Percentiles rank a stretch among this genome's conserved stretches.
Evolutionary conservation across 805 yeast genomes (phyloP).

Genomic region (Lipomyces chichibuensis): DNA sequence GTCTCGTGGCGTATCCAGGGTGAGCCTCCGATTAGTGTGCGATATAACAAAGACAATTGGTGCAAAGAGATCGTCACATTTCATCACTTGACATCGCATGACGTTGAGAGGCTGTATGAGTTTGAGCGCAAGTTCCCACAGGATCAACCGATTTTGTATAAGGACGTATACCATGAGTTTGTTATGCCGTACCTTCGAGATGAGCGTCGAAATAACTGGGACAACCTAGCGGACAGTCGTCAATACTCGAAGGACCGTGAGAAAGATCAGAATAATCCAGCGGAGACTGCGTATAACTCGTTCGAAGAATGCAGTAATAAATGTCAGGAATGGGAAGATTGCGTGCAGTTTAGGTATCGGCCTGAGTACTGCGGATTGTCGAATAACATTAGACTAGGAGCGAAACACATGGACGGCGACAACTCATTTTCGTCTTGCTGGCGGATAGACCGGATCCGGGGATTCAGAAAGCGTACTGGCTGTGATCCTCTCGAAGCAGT

Average conservation of each 20-base stretch:
- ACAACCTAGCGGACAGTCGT: slow-evolving; percentile 30
- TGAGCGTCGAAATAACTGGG: slow-evolving; percentile 39
- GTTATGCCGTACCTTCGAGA: slow-evolving; percentile 40
- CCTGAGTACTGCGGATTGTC: slow-evolving; percentile 18
- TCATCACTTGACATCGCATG: slow-evolving; percentile 41
- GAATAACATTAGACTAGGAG: slow-evolving; percentile 24
- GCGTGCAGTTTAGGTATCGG: slow-evolving; percentile 35
- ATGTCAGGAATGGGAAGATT: slow-evolving; percentile 35
- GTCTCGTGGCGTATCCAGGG: slow-evolving; percentile 43
- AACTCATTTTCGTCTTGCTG: slow-evolving; percentile 41
- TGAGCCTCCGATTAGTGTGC: slow-evolving; percentile 36
- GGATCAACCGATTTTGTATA: slow-evolving; percentile 35
- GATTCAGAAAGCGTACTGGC: slow-evolving; percentile 30
- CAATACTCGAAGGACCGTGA: slow-evolving; percentile 1
- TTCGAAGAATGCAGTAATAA: slow-evolving; percentile 23
- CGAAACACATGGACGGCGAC: slow-evolving; percentile 18
- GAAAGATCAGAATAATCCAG: slow-evolving; percentile 5
- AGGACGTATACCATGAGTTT: slow-evolving; percentile 45
- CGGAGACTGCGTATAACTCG: slow-evolving; percentile 15
- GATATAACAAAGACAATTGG: slow-evolving; percentile 36
- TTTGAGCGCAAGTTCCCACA: slow-evolving; percentile 41
- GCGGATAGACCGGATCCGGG: slow-evolving; percentile 43
- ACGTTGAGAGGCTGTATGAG: slow-evolving; percentile 39
- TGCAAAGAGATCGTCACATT: slow-evolving; percentile 43
- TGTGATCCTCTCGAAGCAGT: slow-evolving; percentile 37